Conservation (phyloP, 495 filamentous ascomycete genomes). For the Trichoderma orchidacearum region DNA sequence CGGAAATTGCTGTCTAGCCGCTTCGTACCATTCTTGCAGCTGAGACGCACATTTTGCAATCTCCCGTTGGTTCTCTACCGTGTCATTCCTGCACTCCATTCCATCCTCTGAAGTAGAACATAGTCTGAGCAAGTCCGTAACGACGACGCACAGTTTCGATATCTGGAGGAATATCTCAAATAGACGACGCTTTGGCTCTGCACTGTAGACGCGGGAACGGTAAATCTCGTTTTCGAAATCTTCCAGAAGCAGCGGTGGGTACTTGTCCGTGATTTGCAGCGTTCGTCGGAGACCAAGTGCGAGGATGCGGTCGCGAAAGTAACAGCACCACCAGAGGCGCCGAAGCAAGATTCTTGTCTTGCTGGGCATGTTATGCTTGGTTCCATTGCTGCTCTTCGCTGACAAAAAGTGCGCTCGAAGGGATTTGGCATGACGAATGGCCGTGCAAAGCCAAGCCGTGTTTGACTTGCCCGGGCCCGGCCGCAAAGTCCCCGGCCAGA, state of each 20-base stretch:
- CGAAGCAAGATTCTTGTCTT: conserved; percentile 21
- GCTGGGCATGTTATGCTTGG: conserved; percentile 10
- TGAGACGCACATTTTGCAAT: conserved; percentile 13
- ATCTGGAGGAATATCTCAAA: conserved; percentile 30
- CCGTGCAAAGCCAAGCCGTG: conserved; percentile 31
- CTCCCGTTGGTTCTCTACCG: conserved; percentile 8
- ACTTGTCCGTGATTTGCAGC: conserved; percentile 25
- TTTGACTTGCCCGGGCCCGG: conserved; percentile 23
- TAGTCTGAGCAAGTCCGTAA: conserved; percentile 30
- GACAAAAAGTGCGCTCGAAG: conserved; percentile 24
- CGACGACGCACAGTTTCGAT: conserved; percentile 27
- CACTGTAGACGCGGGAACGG: conserved; percentile 26
- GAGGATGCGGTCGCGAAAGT: conserved; percentile 35
- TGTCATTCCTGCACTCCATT: conserved; percentile 12
- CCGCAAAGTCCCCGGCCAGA: conserved; percentile 6
- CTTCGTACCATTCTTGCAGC: conserved; percentile 17
- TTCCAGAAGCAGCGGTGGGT: conserved; percentile 17
- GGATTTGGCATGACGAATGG: conserved; percentile 32
- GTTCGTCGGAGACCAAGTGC: conserved; percentile 32
- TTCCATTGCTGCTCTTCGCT: conserved; percentile 10
- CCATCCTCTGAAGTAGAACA: conserved; percentile 25
- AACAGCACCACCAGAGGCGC: conserved; percentile 36
- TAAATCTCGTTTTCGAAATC: conserved; percentile 32
- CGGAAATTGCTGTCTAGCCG: conserved; percentile 14
- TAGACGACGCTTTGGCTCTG: conserved; percentile 24